Evolutionary conservation across 2,329 filamentous ascomycete genomes (phyloP).

Genomic region (Beauveria sp.): DNA sequence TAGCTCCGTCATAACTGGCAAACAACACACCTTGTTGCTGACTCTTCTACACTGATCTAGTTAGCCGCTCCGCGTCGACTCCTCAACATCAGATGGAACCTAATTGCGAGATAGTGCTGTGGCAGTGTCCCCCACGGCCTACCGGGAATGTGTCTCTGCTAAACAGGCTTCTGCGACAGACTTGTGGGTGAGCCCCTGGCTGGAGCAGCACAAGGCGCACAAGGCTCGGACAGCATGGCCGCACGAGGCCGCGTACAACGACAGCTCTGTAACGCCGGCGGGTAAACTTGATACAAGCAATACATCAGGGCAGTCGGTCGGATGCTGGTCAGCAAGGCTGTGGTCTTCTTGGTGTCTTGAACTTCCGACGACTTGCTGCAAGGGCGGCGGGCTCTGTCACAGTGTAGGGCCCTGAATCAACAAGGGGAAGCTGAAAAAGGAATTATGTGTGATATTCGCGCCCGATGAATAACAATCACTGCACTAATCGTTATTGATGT

Average conservation of each 20-base stretch:
- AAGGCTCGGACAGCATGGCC: neutral
- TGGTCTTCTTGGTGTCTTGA: neutral
- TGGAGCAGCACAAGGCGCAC: neutral
- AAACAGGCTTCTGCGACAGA: neutral
- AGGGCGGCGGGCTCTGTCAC: neutral
- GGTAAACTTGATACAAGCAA: conserved; percentile 4
- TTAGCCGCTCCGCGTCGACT: no score
- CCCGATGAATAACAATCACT: neutral
- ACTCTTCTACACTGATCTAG: no score
- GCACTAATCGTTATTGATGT: neutral
- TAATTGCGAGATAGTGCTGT: no score
- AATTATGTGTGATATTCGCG: neutral
- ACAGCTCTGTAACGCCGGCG: neutral
- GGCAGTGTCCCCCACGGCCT: no score
- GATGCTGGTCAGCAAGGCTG: neutral
- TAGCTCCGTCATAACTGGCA: no score
- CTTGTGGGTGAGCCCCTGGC: neutral
- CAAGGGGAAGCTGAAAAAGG: neutral
- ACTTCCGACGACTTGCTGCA: neutral
- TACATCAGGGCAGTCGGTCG: neutral
- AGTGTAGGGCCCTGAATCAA: neutral
- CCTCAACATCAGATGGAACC: no score
- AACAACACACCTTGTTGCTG: no score
- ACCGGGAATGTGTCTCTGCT: neutral
- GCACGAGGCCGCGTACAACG: neutral